phyloP scores from a whole-genome alignment of 1,284 basidiomycete species.

The Apiotrichum montevideense region DNA sequence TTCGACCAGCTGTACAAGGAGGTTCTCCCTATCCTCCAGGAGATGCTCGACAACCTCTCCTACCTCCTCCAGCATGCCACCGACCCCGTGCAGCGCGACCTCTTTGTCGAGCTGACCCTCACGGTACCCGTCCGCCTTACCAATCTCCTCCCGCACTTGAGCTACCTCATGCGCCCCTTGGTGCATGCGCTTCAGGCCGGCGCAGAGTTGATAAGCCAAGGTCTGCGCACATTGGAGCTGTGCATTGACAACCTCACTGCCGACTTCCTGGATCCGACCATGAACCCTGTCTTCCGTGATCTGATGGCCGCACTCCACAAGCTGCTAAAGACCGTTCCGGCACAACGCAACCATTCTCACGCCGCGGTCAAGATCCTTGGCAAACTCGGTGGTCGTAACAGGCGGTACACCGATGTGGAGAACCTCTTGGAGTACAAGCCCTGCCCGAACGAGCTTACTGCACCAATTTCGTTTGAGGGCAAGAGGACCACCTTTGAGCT shows the following conservation, averaged over 20 bases:
- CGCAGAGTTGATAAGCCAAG: conserved; percentile 89
- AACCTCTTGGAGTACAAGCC: conserved; percentile 67
- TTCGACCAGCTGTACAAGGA: conserved; percentile 97
- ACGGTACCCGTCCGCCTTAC: conserved; percentile 95
- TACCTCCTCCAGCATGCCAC: conserved; percentile 79
- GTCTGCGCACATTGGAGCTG: conserved; percentile 92
- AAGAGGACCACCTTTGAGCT: conserved; percentile 65
- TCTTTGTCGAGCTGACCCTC: conserved; percentile 95
- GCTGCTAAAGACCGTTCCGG: conserved; percentile 83
- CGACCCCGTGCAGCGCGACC: conserved; percentile 64
- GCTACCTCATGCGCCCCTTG: conserved; percentile 94
- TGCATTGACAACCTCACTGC: conserved; percentile 99
- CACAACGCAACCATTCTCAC: conserved; percentile 85
- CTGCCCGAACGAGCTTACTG: conserved; percentile 61
- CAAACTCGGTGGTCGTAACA: conserved; percentile 92
- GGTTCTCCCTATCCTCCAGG: conserved; percentile 89
- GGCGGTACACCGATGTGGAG: conserved; percentile 77
- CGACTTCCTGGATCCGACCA: conserved; percentile 95
- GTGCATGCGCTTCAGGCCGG: conserved; percentile 83
- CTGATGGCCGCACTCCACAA: conserved; percentile 91
- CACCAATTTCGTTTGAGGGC: conserved; percentile 69
- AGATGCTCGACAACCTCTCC: conserved; percentile 94
- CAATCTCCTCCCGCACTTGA: conserved; percentile 90
- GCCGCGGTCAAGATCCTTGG: conserved; percentile 95
- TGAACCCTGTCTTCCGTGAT: conserved; percentile 86